Percentiles rank a stretch among this genome's conserved stretches.
These are phyloP conservation scores for Adansonia madagascariensis DNA, from an alignment of 441 rosid species.

Conservation along the genomic window DNA sequence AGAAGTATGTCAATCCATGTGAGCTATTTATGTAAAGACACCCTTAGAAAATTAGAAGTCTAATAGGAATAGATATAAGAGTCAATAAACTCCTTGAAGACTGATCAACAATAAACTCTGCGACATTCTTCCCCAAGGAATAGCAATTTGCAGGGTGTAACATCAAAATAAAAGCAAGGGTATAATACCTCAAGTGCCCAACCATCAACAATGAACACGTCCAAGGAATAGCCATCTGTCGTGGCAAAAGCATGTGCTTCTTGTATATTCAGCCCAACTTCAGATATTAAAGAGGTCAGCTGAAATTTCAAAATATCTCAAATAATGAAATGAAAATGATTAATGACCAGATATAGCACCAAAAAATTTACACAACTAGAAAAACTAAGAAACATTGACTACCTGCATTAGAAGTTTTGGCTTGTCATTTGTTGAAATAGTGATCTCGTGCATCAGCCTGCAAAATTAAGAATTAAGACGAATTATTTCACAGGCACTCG, in stretches of 20 bases:
- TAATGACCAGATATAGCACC: slow-evolving; percentile 15
- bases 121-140: neutral
- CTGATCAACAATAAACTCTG: neutral
- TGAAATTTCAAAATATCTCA: slow-evolving; percentile 38
- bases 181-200: slow-evolving; percentile 53
- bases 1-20: slow-evolving; percentile 21
- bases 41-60: neutral
- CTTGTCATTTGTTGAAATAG: slow-evolving; percentile 70
- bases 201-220: slow-evolving; percentile 67
- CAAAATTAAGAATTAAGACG: slow-evolving; percentile 30
- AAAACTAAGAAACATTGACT: slow-evolving; percentile 24
- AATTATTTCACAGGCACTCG: slow-evolving; percentile 20
- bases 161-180: neutral
- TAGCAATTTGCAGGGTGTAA: neutral
- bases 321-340: slow-evolving; percentile 23
- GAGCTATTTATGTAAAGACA: too few relatives aligned
- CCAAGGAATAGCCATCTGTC: slow-evolving; percentile 71
- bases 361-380: slow-evolving; percentile 18
- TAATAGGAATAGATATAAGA: neutral
- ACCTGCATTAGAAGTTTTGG: slow-evolving; percentile 78
- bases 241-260: slow-evolving; percentile 90
- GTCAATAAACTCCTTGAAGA: slow-evolving; percentile 6
- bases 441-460: slow-evolving; percentile 76
- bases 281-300: slow-evolving; percentile 70
- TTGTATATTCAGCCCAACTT: slow-evolving; percentile 68